phyloP scores from a whole-genome alignment of 2,329 filamentous ascomycete species.

The Sporothrix pallida region DNA sequence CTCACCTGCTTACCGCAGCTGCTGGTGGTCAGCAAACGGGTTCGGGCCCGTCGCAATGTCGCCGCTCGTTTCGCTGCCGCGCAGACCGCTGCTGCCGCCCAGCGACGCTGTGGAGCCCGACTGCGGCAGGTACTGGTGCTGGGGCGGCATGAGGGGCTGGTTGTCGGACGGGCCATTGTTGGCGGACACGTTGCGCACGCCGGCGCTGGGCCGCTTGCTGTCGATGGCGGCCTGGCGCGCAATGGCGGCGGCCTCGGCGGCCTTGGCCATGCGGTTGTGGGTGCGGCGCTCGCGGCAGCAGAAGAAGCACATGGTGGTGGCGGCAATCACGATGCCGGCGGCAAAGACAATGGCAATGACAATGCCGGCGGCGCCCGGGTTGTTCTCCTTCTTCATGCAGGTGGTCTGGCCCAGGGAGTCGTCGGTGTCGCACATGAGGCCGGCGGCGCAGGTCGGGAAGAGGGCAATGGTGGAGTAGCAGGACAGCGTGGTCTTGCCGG shows the following conservation, averaged over 20 bases:
- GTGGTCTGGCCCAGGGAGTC: conserved; percentile 44
- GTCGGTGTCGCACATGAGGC: conserved; percentile 55
- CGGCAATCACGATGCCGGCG: conserved; percentile 47
- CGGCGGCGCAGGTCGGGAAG: conserved; percentile 50
- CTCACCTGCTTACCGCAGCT: conserved; percentile 35
- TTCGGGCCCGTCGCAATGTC: conserved; percentile 35
- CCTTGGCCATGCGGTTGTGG: conserved; percentile 52
- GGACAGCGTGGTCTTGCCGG: conserved; percentile 44
- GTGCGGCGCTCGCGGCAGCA: conserved; percentile 58
- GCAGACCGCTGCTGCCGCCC: conserved; percentile 9
- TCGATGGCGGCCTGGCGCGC: conserved; percentile 51
- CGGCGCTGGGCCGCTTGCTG: conserved; percentile 50
- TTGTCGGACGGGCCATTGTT: conserved; percentile 31
- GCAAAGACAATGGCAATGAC: conserved; percentile 57
- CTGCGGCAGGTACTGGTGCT: conserved; percentile 22
- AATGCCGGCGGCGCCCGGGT: conserved; percentile 52
- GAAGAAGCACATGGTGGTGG: conserved; percentile 54
- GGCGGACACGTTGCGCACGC: conserved; percentile 36
- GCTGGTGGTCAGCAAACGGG: conserved; percentile 38
- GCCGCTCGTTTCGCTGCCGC: conserved; percentile 22
- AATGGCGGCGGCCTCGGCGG: conserved; percentile 56
- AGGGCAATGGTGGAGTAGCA: conserved; percentile 50
- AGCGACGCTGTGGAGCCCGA: conserved; percentile 7
- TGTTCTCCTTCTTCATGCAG: conserved; percentile 52
- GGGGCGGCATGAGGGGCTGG: conserved; percentile 41